These are phyloP conservation scores for Aureobasidium sp. DNA, from an alignment of 2,329 filamentous ascomycete genomes.

Conservation along the genomic window DNA sequence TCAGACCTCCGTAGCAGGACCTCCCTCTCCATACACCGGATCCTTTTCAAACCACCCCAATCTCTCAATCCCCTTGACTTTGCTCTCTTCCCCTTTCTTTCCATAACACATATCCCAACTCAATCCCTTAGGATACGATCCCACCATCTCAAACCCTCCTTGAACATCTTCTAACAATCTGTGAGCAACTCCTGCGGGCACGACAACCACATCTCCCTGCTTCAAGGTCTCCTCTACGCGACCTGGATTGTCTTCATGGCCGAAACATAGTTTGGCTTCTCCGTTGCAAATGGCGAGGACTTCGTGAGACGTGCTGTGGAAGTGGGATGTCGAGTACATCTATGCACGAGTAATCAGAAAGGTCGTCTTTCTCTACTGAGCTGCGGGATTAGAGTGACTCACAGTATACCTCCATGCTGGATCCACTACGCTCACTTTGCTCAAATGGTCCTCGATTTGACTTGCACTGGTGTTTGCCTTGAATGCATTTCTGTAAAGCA, in stretches of 20 bases:
- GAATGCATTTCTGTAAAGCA: conserved; percentile 59
- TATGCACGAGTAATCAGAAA: background rate
- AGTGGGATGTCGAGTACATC: conserved; percentile 60
- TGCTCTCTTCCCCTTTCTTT: conserved; percentile 45
- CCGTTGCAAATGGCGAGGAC: conserved; percentile 54
- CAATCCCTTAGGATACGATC: conserved; percentile 51
- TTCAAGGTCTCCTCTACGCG: conserved; percentile 48
- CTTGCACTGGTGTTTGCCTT: conserved; percentile 34
- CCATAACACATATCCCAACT: conserved; percentile 70
- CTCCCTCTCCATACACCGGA: conserved; percentile 50
- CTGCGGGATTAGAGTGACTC: background rate
- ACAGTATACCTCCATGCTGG: conserved; percentile 59
- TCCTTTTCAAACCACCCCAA: conserved; percentile 53
- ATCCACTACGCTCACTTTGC: conserved; percentile 43
- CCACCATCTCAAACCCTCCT: conserved; percentile 57
- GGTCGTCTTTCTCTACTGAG: background rate
- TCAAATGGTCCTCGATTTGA: conserved; percentile 50
- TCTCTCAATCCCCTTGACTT: conserved; percentile 39
- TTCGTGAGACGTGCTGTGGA: conserved; percentile 60
- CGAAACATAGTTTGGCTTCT: conserved; percentile 55
- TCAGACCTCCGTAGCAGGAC: conserved; percentile 39
- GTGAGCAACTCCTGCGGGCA: conserved; percentile 60
- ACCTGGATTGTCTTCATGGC: conserved; percentile 52
- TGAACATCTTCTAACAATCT: conserved; percentile 50
- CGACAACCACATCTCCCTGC: conserved; percentile 55